Evolutionary conservation across 2,329 filamentous ascomycete species (phyloP).

Genomic region (Plectosphaerella sp.): DNA sequence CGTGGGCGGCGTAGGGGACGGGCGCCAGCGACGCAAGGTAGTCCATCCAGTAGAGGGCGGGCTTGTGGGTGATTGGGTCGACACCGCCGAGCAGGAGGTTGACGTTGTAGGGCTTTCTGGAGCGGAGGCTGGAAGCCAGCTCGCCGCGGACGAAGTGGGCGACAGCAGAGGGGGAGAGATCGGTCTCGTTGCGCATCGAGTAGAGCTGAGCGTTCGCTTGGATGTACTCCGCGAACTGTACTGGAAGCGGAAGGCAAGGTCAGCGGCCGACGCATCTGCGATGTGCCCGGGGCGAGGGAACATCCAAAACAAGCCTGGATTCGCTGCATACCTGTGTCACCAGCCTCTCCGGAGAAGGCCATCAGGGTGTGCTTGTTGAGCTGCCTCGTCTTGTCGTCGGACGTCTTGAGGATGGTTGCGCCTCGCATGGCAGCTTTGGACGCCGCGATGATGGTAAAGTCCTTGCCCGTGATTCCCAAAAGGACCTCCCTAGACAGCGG

Average conservation of each 20-base stretch:
- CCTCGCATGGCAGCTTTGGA: conserved; percentile 99
- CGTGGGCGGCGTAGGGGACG: conserved; percentile 93
- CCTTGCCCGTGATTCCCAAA: conserved; percentile 96
- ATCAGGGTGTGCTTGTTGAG: conserved; percentile 94
- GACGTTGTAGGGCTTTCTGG: conserved; percentile 91
- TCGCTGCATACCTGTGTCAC: conserved; percentile 71
- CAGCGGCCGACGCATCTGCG: background rate
- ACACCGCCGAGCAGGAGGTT: conserved; percentile 93
- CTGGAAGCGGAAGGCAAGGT: conserved; percentile 39
- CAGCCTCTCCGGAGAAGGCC: conserved; percentile 93
- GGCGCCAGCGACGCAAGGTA: conserved; percentile 87
- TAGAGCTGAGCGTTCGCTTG: conserved; percentile 98
- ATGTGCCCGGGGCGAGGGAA: background rate
- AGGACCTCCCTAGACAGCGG: conserved; percentile 76
- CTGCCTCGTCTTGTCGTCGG: conserved; percentile 91
- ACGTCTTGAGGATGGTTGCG: conserved; percentile 88
- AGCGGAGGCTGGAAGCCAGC: conserved; percentile 84
- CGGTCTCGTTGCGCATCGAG: conserved; percentile 94
- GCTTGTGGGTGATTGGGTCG: conserved; percentile 86
- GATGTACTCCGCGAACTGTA: conserved; percentile 99
- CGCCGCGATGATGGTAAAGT: conserved; percentile 96
- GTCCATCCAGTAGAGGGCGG: conserved; percentile 93
- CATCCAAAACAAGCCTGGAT: background rate
- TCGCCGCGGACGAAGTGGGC: conserved; percentile 93
- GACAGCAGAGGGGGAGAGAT: conserved; percentile 83